Percentiles rank a stretch among this genome's conserved stretches.
These are phyloP conservation scores for Platanthera zijinensis DNA, from an alignment of 106 monocot species.

Conservation along the genomic window DNA sequence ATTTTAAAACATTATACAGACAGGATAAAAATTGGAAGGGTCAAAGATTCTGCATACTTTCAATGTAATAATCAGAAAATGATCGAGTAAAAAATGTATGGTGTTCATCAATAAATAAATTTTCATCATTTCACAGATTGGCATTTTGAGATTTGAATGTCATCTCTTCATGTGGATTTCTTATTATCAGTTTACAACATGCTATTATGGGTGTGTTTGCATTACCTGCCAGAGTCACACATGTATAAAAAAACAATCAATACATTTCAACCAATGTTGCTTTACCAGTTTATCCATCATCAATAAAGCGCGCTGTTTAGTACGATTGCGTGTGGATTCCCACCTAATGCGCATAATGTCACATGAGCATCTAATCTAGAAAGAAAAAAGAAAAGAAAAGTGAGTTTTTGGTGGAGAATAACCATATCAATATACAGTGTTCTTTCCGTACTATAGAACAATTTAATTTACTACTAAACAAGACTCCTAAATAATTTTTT, in stretches of 20 bases:
- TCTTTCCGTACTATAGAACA: background rate
- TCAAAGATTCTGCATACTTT: too few species aligned
- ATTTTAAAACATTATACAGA: too few species aligned
- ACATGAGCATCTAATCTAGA: constrained; percentile 69
- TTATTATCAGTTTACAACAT: background rate
- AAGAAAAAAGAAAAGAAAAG: constrained; percentile 2
- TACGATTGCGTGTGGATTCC: constrained; percentile 85
- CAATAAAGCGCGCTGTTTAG: constrained; percentile 80
- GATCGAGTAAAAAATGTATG: too few species aligned
- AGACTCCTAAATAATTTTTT: background rate
- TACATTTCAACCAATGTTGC: background rate
- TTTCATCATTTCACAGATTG: too few species aligned
- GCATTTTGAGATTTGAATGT: too few species aligned
- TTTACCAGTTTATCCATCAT: constrained; percentile 94
- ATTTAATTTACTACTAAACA: background rate
- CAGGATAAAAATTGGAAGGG: too few species aligned
- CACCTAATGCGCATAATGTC: constrained; percentile 76
- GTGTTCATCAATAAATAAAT: too few species aligned
- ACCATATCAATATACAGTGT: background rate
- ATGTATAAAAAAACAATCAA: background rate
- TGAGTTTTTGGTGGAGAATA: background rate
- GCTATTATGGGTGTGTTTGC: background rate
- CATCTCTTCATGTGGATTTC: background rate
- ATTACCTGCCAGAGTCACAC: background rate
- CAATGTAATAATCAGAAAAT: too few species aligned